phyloP scores from a whole-genome alignment of 495 filamentous ascomycete genomes.

The Bathelium albidoporum region DNA sequence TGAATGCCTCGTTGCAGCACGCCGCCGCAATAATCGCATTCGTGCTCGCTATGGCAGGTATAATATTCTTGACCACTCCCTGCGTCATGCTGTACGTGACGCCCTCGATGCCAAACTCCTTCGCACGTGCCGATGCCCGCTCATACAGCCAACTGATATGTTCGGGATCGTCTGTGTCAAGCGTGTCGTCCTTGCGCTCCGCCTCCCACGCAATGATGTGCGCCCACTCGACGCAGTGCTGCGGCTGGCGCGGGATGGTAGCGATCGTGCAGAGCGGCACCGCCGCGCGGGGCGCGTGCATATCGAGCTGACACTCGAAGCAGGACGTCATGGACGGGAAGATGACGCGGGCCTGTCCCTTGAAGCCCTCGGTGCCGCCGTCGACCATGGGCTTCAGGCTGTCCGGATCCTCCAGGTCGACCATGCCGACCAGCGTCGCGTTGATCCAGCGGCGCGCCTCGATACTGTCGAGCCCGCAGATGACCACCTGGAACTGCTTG shows the following conservation, averaged over 20 bases:
- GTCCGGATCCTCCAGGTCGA: slow-evolving; percentile 68
- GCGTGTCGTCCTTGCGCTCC: slow-evolving; percentile 43
- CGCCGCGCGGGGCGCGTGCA: slow-evolving; percentile 87
- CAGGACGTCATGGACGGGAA: slow-evolving; percentile 86
- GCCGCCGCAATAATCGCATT: slow-evolving; percentile 93
- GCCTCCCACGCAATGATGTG: slow-evolving; percentile 77
- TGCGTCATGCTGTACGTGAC: slow-evolving; percentile 97
- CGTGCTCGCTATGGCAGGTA: slow-evolving; percentile 94
- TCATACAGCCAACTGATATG: slow-evolving; percentile 96
- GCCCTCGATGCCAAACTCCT: slow-evolving; percentile 83
- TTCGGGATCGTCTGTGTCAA: slow-evolving; percentile 94
- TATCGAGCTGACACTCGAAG: slow-evolving; percentile 96
- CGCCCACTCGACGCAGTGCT: slow-evolving; percentile 99
- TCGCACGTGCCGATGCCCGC: slow-evolving; percentile 65
- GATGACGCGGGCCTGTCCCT: slow-evolving; percentile 90
- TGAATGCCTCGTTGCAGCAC: slow-evolving; percentile 94
- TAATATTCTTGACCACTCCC: slow-evolving; percentile 98
- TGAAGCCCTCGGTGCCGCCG: slow-evolving; percentile 96
- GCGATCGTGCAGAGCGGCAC: slow-evolving; percentile 96
- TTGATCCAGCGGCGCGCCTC: slow-evolving; percentile 99
- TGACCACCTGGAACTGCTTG: slow-evolving; percentile 87
- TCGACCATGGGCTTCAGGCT: slow-evolving; percentile 87
- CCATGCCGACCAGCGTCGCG: slow-evolving; percentile 80
- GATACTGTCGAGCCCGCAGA: slow-evolving; percentile 96
- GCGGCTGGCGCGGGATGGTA: slow-evolving; percentile 91